phyloP scores from a whole-genome alignment of 1,284 basidiomycete genomes.

The Trametes hirsuta region DNA sequence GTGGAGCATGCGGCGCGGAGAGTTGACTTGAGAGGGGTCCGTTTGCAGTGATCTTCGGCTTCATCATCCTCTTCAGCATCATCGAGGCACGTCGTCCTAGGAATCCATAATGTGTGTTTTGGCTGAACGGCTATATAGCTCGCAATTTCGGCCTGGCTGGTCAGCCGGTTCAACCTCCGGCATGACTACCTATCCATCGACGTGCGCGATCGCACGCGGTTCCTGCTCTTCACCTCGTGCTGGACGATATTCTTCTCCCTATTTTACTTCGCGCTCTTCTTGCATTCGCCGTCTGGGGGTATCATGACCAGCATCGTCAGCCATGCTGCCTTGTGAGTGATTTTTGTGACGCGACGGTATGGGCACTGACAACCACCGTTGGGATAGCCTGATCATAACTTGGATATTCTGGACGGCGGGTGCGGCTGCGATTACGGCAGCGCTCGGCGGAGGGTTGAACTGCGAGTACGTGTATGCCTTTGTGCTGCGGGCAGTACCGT shows the following conservation, averaged over 20 bases:
- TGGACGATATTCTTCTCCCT: slow-evolving; percentile 69
- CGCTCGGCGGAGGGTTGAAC: slow-evolving; percentile 67
- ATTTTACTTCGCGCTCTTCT: slow-evolving; percentile 58
- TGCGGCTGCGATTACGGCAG: slow-evolving; percentile 64
- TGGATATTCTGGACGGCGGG: slow-evolving; percentile 48
- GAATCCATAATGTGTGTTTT: background rate
- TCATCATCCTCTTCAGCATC: slow-evolving; percentile 59
- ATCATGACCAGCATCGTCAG: slow-evolving; percentile 61
- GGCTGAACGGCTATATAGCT: slow-evolving; percentile 43
- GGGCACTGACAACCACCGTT: background rate
- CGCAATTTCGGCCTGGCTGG: slow-evolving; percentile 70
- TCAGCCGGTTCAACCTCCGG: slow-evolving; percentile 54
- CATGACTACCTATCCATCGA: slow-evolving; percentile 53
- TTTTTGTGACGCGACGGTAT: too few species aligned
- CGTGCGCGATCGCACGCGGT: slow-evolving; percentile 64
- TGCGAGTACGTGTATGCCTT: slow-evolving; percentile 54
- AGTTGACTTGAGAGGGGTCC: background rate
- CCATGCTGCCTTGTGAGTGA: slow-evolving; percentile 64
- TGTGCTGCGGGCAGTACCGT: background rate
- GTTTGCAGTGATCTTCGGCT: slow-evolving; percentile 49
- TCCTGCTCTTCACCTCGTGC: slow-evolving; percentile 65
- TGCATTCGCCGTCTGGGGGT: slow-evolving; percentile 44
- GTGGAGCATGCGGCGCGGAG: background rate
- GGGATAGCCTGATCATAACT: slow-evolving; percentile 57
- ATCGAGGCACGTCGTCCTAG: slow-evolving; percentile 48